Evolutionary conservation across 2,329 filamentous ascomycete species (phyloP).

Genomic region (Myriosclerotinia duriaeana): DNA sequence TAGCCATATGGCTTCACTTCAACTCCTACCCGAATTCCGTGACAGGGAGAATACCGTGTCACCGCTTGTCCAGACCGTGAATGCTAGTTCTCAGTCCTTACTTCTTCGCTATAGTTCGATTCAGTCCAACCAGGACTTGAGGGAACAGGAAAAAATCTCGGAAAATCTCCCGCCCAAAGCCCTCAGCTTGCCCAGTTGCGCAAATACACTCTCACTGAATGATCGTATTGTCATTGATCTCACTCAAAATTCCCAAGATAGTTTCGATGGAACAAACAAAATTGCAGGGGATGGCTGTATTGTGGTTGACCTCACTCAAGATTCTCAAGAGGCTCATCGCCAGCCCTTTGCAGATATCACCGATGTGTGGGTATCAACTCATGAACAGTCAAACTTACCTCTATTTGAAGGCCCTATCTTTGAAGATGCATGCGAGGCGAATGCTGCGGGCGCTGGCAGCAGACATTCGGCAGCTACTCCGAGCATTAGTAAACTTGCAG

Average conservation of each 20-base stretch:
- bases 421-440: neutral
- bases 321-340: neutral
- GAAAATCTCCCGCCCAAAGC: neutral
- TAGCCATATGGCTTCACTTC: neutral
- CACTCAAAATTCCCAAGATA: neutral
- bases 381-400: neutral
- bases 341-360: neutral
- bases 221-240: constrained; percentile 5
- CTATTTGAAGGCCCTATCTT: neutral
- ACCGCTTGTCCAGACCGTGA: neutral
- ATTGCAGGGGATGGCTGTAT: no score
- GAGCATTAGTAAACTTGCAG: neutral
- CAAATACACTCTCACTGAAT: neutral
- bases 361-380: neutral
- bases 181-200: no score
- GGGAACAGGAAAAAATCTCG: neutral
- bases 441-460: neutral
- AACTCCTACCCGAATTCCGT: neutral
- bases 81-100: neutral
- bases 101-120: neutral
- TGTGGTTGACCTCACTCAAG: neutral
- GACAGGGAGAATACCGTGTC: neutral
- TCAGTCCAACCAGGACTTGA: no score
- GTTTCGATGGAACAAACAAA: neutral
- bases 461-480: neutral